phyloP scores from a whole-genome alignment of 352 stramenopile genomes.

The Phytophthora pini region DNA sequence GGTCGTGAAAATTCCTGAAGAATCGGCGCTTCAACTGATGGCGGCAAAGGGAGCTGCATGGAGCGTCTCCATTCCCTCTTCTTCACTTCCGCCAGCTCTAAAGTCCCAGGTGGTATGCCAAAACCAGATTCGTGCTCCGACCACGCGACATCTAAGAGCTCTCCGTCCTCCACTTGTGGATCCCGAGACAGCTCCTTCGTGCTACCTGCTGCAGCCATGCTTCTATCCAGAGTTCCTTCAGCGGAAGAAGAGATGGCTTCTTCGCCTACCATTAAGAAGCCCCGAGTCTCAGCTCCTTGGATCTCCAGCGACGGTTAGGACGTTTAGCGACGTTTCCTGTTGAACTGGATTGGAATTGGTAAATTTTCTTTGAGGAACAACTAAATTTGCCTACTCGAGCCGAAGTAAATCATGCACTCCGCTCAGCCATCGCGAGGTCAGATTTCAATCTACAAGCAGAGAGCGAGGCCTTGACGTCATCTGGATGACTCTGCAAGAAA shows the following conservation, averaged over 20 bases:
- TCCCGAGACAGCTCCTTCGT: neutral
- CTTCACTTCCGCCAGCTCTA: constrained; percentile 30
- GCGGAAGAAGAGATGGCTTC: neutral
- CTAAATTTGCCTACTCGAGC: too few relatives aligned
- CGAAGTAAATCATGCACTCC: too few relatives aligned
- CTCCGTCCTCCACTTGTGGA: constrained; percentile 2
- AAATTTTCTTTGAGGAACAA: too few relatives aligned
- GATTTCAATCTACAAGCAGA: too few relatives aligned
- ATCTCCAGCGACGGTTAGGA: constrained; percentile 1
- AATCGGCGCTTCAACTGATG: constrained; percentile 35
- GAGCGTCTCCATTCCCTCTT: constrained; percentile 25
- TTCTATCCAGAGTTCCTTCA: neutral
- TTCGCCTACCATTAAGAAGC: neutral
- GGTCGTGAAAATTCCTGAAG: constrained; percentile 45
- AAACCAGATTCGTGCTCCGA: constrained; percentile 20
- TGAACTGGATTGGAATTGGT: too few relatives aligned
- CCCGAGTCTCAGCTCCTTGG: neutral
- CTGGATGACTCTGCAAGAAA: too few relatives aligned
- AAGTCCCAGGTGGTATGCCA: constrained; percentile 30
- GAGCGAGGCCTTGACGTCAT: too few relatives aligned
- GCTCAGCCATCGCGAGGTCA: too few relatives aligned
- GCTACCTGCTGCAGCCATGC: neutral
- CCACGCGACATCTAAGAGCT: constrained; percentile 12
- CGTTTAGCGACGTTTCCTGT: constrained; percentile 1
- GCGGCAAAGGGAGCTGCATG: constrained; percentile 33